Evolutionary conservation across 1,284 basidiomycete species (phyloP).

Genomic region (Moniliophthora roreri): DNA sequence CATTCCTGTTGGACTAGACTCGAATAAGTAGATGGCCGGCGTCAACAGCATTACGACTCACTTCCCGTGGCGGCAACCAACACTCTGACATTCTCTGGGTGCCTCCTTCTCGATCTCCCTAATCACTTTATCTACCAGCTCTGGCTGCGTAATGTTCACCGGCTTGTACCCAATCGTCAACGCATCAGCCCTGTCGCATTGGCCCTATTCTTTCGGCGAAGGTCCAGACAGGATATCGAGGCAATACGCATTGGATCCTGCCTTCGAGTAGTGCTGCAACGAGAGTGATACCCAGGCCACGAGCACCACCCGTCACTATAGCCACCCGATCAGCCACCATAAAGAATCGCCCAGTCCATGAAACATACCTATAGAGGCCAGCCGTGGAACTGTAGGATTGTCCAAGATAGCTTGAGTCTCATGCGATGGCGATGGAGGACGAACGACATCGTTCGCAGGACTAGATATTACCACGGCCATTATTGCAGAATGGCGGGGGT

Average conservation of each 20-base stretch:
- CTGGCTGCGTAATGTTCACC: slow-evolving; percentile 9
- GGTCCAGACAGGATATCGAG: slow-evolving; percentile 12
- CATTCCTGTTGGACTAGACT: slow-evolving; percentile 12
- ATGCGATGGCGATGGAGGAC: too few relatives aligned
- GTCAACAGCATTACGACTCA: neutral
- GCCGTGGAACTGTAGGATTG: too few relatives aligned
- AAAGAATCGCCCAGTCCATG: too few relatives aligned
- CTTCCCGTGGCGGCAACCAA: slow-evolving; percentile 12
- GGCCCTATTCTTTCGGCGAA: slow-evolving; percentile 6
- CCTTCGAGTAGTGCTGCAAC: neutral
- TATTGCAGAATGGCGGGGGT: too few relatives aligned
- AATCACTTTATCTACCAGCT: slow-evolving; percentile 4
- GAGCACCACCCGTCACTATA: too few relatives aligned
- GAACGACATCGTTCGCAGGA: too few relatives aligned
- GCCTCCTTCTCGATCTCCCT: slow-evolving; percentile 9
- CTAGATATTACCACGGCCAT: too few relatives aligned
- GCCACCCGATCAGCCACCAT: too few relatives aligned
- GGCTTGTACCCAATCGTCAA: slow-evolving; percentile 7
- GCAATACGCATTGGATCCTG: slow-evolving; percentile 13
- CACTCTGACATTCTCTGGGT: slow-evolving; percentile 3
- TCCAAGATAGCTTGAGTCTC: too few relatives aligned
- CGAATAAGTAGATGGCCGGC: neutral
- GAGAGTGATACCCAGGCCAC: too few relatives aligned
- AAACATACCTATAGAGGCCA: too few relatives aligned
- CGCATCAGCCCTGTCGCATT: neutral